A percentile compares a stretch with the other conserved stretches of the same genome.
These are phyloP conservation scores for Macrolepiota albuminosa DNA, from an alignment of 768 basidiomycete genomes.

Conservation along the genomic window DNA sequence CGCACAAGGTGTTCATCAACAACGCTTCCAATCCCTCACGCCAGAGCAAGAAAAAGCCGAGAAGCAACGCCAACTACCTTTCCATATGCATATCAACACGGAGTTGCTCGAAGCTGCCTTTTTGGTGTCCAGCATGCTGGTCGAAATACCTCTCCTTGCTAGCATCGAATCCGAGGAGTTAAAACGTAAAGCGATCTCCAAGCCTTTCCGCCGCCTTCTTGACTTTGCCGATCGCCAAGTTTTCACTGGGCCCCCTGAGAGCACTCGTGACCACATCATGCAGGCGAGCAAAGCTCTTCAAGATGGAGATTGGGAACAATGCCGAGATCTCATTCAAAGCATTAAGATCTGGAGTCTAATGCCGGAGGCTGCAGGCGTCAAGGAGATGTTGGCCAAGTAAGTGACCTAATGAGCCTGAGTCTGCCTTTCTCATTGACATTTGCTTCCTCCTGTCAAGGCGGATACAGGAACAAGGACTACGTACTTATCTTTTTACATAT, in stretches of 20 bases:
- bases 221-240: conserved; percentile 98
- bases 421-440: conserved; percentile 1
- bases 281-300: conserved; percentile 97
- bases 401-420: conserved; percentile 18
- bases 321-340: conserved; percentile 86
- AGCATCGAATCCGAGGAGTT: conserved; percentile 93
- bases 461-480: conserved; percentile 95
- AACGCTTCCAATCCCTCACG: conserved; percentile 79
- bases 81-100: conserved; percentile 99
- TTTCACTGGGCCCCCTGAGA: conserved; percentile 98
- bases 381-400: conserved; percentile 93
- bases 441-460: conserved; percentile 48
- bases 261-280: conserved; percentile 98
- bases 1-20: conserved; percentile 93
- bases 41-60: conserved; percentile 98
- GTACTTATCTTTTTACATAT: conserved; percentile 98
- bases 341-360: conserved; percentile 99
- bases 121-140: conserved; percentile 96
- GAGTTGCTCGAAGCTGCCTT: conserved; percentile 97
- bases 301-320: conserved; percentile 95
- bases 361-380: conserved; percentile 82
- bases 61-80: conserved; percentile 91
- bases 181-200: conserved; percentile 91
- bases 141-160: conserved; percentile 93
- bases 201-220: conserved; percentile 90